Conservation (phyloP, 1,284 basidiomycete species). For the Mycosarcoma mackinlayi region DNA sequence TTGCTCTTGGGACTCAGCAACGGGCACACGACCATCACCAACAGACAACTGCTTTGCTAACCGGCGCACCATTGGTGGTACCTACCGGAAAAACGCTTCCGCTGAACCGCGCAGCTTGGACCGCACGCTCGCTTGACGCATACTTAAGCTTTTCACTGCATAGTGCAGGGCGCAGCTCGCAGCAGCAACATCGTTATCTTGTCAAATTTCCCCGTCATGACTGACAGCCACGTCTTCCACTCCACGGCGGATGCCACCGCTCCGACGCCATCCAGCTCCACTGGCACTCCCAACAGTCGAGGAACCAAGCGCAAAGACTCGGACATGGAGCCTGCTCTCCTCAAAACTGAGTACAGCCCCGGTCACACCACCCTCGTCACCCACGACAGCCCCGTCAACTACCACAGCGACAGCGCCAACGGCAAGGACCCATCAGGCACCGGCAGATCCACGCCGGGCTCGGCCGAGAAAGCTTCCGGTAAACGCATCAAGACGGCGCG, state of each 20-base stretch:
- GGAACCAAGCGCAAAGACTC: conserved; percentile 41
- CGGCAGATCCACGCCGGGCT: conserved; percentile 15
- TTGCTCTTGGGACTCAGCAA: neutral
- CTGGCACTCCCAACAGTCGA: conserved; percentile 33
- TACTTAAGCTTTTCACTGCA: no score
- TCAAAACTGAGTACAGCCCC: conserved; percentile 30
- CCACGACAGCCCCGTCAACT: conserved; percentile 29
- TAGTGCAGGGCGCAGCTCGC: no score
- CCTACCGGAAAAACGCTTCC: neutral
- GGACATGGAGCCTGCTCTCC: conserved; percentile 17
- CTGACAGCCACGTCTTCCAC: conserved; percentile 6
- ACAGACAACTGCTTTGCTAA: neutral
- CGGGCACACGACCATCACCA: neutral
- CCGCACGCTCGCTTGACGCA: no score
- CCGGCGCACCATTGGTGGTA: neutral
- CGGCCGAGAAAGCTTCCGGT: conserved; percentile 42
- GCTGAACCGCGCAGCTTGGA: neutral
- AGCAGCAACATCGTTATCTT: neutral
- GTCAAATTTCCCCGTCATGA: conserved; percentile 10
- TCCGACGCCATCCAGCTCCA: conserved; percentile 32
- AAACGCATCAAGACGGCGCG: conserved; percentile 90
- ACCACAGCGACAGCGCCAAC: conserved; percentile 19
- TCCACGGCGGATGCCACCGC: conserved; percentile 8
- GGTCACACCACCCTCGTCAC: conserved; percentile 1
- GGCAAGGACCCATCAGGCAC: conserved; percentile 19